Base-by-base conservation (phyloP, 2,329 filamentous ascomycete species). In the Sporothrix globosa region DNA sequence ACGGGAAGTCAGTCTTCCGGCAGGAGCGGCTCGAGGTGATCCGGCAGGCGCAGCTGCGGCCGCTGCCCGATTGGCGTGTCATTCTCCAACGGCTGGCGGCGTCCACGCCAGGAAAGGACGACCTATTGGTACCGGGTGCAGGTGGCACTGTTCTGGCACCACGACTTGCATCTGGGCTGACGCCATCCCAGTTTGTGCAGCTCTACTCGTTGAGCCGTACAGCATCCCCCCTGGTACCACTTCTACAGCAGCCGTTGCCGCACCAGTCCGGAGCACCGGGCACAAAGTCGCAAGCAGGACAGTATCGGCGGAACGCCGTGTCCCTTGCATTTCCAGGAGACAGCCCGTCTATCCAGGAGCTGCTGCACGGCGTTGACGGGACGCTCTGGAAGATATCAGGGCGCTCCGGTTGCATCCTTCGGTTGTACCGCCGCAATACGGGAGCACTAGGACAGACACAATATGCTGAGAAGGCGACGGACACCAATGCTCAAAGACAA, bases 61-160 rank as follows among this genome's bases (percentile, higher is more conserved):
- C 73, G 19, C 74, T 78, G 48, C 76, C 79, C 1, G 77, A 81
- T 71, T 86, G 83, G 83, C 78, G 77, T 17, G 73, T 76, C 6
- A 79, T 81, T 13, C 78, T 85, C 53, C 72, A 75, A 10, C 72
- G 79, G 4, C 77, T 86, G 71, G 78, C 77, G 72, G 74, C 75
- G 17, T 78, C 75, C 73, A 84, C 82, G 17, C 75, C 75, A n/a
- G 34, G 67, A 63, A 48, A 54, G 21, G 44, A 19, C 24, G 27
- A 60, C 27, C 24, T 67, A 6, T 14, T 63, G 41, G 41, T 46
- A 21, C n/a, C 41, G 11, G 58, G 41, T 6, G 21, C 9, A 7
- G 41, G 41, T 21, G 41, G 58, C 4, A 9, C 39, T 4, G 6
- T 63, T 2, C 21, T 63, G 58, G 41, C 41, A 46, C 58, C 58